A percentile compares a stretch with the other conserved stretches of the same genome.
These are phyloP conservation scores for Leishmania tarentolae DNA, from an alignment of 208 protist species.

Conservation along the genomic window DNA sequence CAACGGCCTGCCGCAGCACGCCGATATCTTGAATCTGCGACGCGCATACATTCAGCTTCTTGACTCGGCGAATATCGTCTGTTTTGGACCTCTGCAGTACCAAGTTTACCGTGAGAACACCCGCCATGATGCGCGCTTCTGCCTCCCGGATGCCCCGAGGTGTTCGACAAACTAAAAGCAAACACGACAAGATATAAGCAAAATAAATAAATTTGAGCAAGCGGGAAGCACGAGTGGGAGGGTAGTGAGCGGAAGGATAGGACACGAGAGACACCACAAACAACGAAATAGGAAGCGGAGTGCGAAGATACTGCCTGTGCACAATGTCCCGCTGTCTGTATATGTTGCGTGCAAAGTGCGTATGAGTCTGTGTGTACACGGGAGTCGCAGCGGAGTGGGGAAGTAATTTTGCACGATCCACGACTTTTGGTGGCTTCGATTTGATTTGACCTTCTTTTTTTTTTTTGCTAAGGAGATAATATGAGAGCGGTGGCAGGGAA, in stretches of 20 bases:
- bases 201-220: conserved; percentile 11
- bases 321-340: not conserved
- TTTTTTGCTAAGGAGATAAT: not conserved
- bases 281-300: conserved; percentile 4
- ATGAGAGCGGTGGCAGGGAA: not conserved
- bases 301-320: conserved; percentile 5
- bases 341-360: not conserved
- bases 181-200: conserved; percentile 21
- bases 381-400: not conserved
- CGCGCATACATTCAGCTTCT: conserved; percentile 89
- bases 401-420: conserved; percentile 1
- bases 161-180: not conserved
- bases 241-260: conserved; percentile 13
- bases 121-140: conserved; percentile 55
- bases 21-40: conserved; percentile 85
- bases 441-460: not conserved
- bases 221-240: not conserved
- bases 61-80: conserved; percentile 75
- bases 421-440: not conserved
- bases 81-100: conserved; percentile 85
- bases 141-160: not conserved
- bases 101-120: conserved; percentile 80
- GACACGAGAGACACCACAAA: not conserved
- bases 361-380: not conserved
- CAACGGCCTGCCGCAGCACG: conserved; percentile 61